Evolutionary conservation across 192 early-diverging fungal species (phyloP).

Genomic region (Coemansia sp.): DNA sequence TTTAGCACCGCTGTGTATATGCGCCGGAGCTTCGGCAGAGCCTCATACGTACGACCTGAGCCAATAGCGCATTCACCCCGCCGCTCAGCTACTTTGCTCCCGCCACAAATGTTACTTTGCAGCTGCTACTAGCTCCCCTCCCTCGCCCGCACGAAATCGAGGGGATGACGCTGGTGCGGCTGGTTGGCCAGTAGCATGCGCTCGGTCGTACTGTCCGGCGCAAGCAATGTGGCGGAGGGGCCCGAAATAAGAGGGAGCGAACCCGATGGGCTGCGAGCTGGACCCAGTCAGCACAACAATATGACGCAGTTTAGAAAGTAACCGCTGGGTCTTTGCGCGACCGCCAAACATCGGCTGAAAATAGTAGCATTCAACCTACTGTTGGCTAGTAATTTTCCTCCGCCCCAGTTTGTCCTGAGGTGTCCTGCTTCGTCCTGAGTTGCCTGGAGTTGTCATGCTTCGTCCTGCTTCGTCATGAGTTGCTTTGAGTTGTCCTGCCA

Average conservation of each 20-base stretch:
- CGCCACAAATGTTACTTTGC: constrained; percentile 1
- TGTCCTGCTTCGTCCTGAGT: no score
- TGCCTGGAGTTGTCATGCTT: no score
- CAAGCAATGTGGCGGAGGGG: constrained; percentile 4
- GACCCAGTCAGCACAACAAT: constrained; percentile 1
- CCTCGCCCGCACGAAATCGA: background rate
- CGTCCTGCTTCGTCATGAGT: no score
- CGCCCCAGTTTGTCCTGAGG: background rate
- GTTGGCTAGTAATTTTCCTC: background rate
- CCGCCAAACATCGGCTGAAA: background rate
- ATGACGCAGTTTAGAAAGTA: background rate
- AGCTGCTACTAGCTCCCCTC: background rate
- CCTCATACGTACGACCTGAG: background rate
- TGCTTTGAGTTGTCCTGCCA: no score
- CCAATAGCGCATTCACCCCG: background rate
- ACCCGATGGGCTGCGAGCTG: background rate
- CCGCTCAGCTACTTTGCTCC: constrained; percentile 2
- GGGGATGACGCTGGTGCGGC: background rate
- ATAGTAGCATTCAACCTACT: background rate
- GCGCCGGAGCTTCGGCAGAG: constrained; percentile 1
- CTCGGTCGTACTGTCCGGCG: background rate
- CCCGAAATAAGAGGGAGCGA: background rate
- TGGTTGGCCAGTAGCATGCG: background rate
- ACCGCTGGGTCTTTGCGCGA: background rate
- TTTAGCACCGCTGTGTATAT: background rate